Percentiles rank a stretch among this genome's conserved stretches.
These are phyloP conservation scores for Acer negundo DNA, from an alignment of 345 rosid species.

Conservation along the genomic window DNA sequence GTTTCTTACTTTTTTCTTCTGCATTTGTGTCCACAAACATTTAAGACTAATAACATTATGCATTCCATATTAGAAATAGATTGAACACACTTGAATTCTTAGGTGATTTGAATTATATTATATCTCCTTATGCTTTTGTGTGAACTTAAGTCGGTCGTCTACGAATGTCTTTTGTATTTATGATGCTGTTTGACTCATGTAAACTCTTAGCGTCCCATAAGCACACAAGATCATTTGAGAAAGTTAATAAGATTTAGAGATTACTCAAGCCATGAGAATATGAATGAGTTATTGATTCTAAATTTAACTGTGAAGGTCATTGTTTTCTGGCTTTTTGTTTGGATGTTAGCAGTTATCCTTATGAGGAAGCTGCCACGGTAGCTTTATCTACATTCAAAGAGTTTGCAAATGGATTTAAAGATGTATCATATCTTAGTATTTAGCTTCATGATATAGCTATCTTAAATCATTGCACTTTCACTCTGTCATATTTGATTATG, in stretches of 20 bases:
- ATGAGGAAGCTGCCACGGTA: slow-evolving; percentile 77
- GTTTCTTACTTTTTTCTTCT: not conserved
- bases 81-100: not conserved
- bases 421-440: slow-evolving; percentile 45
- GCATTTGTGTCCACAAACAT: too few relatives aligned
- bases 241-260: not conserved
- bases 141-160: not conserved
- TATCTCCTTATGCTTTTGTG: not conserved
- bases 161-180: not conserved
- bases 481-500: too few relatives aligned
- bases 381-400: slow-evolving; percentile 76
- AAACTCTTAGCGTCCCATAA: not conserved
- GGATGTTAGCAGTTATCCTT: slow-evolving; percentile 60
- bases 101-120: not conserved
- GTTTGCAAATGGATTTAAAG: slow-evolving; percentile 63
- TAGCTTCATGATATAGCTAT: not conserved
- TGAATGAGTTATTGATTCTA: not conserved
- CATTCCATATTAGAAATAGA: too few relatives aligned
- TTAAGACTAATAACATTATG: too few relatives aligned
- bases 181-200: not conserved
- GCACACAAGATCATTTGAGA: not conserved
- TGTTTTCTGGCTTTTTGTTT: not conserved
- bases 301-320: not conserved
- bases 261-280: not conserved
- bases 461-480: not conserved